phyloP scores from a whole-genome alignment of 345 rosid genomes.

The Viola odorata region DNA sequence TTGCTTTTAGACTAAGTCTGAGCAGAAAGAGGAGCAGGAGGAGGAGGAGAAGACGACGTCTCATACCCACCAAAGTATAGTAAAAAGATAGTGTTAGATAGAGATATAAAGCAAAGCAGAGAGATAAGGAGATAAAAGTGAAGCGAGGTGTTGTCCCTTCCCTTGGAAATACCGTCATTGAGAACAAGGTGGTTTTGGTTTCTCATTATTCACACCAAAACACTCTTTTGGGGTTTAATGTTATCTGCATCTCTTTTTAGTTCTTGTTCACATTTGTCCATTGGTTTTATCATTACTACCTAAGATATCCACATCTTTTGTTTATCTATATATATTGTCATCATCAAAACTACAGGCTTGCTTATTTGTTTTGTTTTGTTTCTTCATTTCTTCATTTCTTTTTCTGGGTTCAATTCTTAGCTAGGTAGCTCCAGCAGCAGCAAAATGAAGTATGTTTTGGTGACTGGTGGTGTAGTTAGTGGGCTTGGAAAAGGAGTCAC shows the following conservation, averaged over 20 bases:
- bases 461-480: conserved; percentile 31
- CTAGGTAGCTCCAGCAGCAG: neutral
- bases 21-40: neutral
- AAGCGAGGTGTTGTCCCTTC: conserved; percentile 36
- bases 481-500: conserved; percentile 34
- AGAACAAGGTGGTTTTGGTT: conserved; percentile 8
- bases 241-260: neutral
- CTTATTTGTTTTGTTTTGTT: neutral
- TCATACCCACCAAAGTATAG: neutral
- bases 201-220: conserved; percentile 10
- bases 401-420: neutral
- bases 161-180: conserved; percentile 14
- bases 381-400: neutral
- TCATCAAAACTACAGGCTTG: neutral
- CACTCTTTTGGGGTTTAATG: neutral
- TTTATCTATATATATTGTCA: neutral
- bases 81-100: neutral
- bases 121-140: conserved; percentile 48
- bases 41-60: neutral
- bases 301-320: neutral
- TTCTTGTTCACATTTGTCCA: conserved; percentile 3
- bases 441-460: conserved; percentile 29
- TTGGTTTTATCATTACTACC: conserved; percentile 14
- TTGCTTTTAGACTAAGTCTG: neutral
- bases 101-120: neutral